These are phyloP conservation scores for Phylloporus sp. DNA, from an alignment of 768 basidiomycete genomes.

Conservation along the genomic window DNA sequence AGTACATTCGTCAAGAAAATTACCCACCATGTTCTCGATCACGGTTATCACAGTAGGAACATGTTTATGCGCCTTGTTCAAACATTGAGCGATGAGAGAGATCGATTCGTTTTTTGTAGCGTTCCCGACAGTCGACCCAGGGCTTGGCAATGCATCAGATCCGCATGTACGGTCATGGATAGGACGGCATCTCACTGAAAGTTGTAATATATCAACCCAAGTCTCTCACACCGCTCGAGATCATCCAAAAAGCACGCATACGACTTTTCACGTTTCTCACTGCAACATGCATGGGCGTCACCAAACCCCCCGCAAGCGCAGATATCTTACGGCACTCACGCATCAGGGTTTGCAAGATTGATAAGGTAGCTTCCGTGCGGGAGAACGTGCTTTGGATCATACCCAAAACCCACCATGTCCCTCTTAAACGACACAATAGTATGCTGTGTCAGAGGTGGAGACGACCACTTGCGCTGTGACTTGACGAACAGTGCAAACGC, in stretches of 20 bases:
- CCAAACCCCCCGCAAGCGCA: too few relatives aligned
- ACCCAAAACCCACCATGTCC: constrained; percentile 61
- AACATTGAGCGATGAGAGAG: constrained; percentile 59
- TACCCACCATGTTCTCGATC: constrained; percentile 79
- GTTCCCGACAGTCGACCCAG: constrained; percentile 78
- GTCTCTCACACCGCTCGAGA: constrained; percentile 67
- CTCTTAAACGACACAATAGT: too few relatives aligned
- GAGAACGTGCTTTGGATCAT: constrained; percentile 58
- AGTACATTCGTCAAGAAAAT: background rate
- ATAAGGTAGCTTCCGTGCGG: constrained; percentile 86
- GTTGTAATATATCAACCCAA: constrained; percentile 74
- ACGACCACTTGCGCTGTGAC: constrained; percentile 78
- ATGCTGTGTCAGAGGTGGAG: constrained; percentile 58
- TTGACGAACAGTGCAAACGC: constrained; percentile 84
- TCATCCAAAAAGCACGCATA: constrained; percentile 84
- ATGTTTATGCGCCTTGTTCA: constrained; percentile 69
- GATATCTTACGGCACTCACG: constrained; percentile 50
- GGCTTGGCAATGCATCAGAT: constrained; percentile 40
- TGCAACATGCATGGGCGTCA: too few relatives aligned
- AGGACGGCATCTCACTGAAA: constrained; percentile 71
- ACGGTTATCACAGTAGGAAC: constrained; percentile 60
- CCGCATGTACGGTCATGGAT: background rate
- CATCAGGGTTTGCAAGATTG: constrained; percentile 78
- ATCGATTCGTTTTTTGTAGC: constrained; percentile 60
- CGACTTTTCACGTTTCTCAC: constrained; percentile 64